These are phyloP conservation scores for Drechslerella coelobrocha DNA, from an alignment of 2,329 filamentous ascomycete species.

Conservation along the genomic window DNA sequence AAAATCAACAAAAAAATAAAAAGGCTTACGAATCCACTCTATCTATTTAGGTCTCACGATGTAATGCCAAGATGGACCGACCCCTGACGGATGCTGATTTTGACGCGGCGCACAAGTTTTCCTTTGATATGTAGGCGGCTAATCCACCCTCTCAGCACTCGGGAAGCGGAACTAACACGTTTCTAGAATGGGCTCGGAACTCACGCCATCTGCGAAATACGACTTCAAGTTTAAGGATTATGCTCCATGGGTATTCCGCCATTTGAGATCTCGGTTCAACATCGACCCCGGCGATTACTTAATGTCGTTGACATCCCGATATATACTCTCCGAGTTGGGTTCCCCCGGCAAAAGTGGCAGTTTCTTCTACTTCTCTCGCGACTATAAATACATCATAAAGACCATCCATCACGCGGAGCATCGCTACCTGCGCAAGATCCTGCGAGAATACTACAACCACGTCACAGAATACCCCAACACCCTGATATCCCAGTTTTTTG, in stretches of 20 bases:
- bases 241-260: slow-evolving; percentile 98
- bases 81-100: slow-evolving; percentile 91
- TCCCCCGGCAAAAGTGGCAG: slow-evolving; percentile 98
- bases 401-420: slow-evolving; percentile 96
- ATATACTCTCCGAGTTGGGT: slow-evolving; percentile 94
- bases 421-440: slow-evolving; percentile 81
- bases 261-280: slow-evolving; percentile 83
- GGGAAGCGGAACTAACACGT: background rate
- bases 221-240: slow-evolving; percentile 99
- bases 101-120: slow-evolving; percentile 93
- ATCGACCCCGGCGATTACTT: slow-evolving; percentile 97
- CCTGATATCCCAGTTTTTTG: slow-evolving; percentile 95
- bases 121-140: slow-evolving; percentile 91
- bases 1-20: too few relatives aligned
- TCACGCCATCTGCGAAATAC: slow-evolving; percentile 97
- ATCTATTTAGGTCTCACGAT: slow-evolving; percentile 78
- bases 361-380: slow-evolving; percentile 99
- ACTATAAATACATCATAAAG: slow-evolving; percentile 99
- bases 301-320: slow-evolving; percentile 97
- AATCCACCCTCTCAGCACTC: background rate
- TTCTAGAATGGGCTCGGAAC: slow-evolving; percentile 84
- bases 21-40: background rate
- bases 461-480: slow-evolving; percentile 95
- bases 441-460: slow-evolving; percentile 92
- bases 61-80: slow-evolving; percentile 94